Conservation (phyloP, 208 protist species). For the Trypanosomatidae sp. region DNA sequence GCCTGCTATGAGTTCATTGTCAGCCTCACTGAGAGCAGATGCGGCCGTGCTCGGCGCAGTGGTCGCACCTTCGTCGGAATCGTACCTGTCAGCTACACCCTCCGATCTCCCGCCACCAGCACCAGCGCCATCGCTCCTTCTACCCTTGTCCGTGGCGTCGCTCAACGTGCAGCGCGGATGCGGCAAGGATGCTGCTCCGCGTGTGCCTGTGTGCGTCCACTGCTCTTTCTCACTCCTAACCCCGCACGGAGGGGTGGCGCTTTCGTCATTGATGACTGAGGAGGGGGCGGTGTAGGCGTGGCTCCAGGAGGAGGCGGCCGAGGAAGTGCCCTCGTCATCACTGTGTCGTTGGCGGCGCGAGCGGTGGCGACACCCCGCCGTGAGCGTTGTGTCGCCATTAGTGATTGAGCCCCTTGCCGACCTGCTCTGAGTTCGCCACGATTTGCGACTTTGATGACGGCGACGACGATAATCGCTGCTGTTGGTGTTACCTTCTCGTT, state of each 20-base stretch:
- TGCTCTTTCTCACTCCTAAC: background rate
- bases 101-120: background rate
- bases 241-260: background rate
- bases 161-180: background rate
- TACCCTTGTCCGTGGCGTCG: background rate
- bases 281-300: conserved; percentile 9
- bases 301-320: conserved; percentile 5
- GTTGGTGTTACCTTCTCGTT: conserved; percentile 1
- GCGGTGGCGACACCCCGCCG: background rate
- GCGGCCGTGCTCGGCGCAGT: background rate
- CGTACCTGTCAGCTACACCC: background rate
- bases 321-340: background rate
- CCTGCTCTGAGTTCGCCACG: background rate
- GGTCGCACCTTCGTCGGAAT: background rate
- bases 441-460: conserved; percentile 5
- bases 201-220: background rate
- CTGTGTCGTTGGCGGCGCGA: background rate
- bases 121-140: background rate
- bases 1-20: conserved; percentile 3
- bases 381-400: background rate
- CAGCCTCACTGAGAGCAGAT: background rate
- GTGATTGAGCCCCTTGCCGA: background rate
- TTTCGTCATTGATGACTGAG: background rate
- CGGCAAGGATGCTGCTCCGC: background rate
- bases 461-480: background rate